Percentiles rank a stretch among this genome's conserved stretches.
Evolutionary conservation across 345 rosid species (phyloP).

Genomic region (Carallia pectinifolia): DNA sequence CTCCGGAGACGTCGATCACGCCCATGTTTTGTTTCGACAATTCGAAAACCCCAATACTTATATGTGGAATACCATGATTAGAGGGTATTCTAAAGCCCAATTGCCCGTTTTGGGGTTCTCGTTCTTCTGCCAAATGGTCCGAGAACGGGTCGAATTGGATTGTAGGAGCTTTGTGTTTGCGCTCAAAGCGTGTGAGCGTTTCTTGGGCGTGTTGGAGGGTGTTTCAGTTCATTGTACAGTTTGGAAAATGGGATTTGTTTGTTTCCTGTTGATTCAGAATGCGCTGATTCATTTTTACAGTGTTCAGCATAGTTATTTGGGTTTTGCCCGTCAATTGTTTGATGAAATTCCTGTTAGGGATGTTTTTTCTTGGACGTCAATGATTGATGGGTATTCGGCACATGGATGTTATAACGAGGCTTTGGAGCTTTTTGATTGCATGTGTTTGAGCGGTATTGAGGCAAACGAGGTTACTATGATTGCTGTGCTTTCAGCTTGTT

Average conservation of each 20-base stretch:
- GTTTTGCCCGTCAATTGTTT: constrained; percentile 30
- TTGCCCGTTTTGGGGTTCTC: constrained; percentile 21
- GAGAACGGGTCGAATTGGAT: constrained; percentile 31
- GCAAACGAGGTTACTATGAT: constrained; percentile 45
- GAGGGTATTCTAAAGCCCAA: constrained; percentile 30
- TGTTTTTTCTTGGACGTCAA: constrained; percentile 46
- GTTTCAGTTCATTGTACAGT: constrained; percentile 29
- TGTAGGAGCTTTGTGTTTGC: constrained; percentile 37
- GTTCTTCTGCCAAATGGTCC: constrained; percentile 31
- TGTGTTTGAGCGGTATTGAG: constrained; percentile 30
- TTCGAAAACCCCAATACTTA: constrained; percentile 35
- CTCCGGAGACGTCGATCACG: constrained; percentile 31
- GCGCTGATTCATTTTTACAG: constrained; percentile 38
- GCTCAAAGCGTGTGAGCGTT: constrained; percentile 34
- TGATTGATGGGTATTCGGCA: constrained; percentile 37
- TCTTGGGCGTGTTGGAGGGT: constrained; percentile 18
- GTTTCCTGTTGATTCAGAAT: constrained; percentile 34
- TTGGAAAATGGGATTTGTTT: constrained; percentile 38
- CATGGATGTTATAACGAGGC: constrained; percentile 23
- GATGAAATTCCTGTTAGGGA: constrained; percentile 38
- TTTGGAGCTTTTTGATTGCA: constrained; percentile 29
- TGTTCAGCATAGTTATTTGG: constrained; percentile 3
- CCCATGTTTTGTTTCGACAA: constrained; percentile 29
- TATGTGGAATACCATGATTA: constrained; percentile 48
- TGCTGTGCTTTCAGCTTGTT: constrained; percentile 36